Conservation (phyloP, 352 stramenopile species). For the Peronospora belbahrii region DNA sequence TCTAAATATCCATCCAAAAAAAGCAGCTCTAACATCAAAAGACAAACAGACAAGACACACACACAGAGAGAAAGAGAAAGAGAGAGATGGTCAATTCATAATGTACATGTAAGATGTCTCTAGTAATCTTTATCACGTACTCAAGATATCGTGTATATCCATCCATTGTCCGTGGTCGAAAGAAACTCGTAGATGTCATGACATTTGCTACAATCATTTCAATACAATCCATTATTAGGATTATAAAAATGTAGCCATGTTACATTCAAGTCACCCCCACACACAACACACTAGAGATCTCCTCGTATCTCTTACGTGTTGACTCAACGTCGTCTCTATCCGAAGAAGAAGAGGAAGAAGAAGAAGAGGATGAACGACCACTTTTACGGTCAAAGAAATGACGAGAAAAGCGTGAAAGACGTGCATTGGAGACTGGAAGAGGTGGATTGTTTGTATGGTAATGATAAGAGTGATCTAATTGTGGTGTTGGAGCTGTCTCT, state of each 20-base stretch:
- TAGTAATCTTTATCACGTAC: conserved; percentile 12
- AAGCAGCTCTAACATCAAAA: conserved; percentile 35
- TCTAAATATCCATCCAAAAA: conserved; percentile 72
- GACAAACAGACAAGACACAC: too few relatives aligned
- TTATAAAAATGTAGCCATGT: too few relatives aligned
- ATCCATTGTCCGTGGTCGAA: conserved; percentile 48
- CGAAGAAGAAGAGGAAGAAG: conserved; percentile 24
- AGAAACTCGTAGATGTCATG: conserved; percentile 54
- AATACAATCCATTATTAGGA: too few relatives aligned
- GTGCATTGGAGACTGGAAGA: conserved; percentile 11
- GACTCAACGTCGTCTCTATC: conserved; percentile 18
- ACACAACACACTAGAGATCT: too few relatives aligned
- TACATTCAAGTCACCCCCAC: too few relatives aligned
- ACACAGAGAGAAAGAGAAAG: too few relatives aligned
- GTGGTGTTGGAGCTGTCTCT: conserved; percentile 21
- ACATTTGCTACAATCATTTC: neutral
- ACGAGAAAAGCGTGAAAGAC: conserved; percentile 19
- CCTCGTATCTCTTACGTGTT: too few relatives aligned
- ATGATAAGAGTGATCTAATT: conserved; percentile 11
- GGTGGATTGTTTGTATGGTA: neutral
- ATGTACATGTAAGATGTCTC: neutral
- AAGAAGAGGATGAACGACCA: conserved; percentile 23
- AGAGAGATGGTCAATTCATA: too few relatives aligned
- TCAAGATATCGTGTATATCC: conserved; percentile 59
- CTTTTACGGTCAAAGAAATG: conserved; percentile 22